phyloP scores from a whole-genome alignment of 1,139 yeast genomes.

The Protomyces inouyei region DNA sequence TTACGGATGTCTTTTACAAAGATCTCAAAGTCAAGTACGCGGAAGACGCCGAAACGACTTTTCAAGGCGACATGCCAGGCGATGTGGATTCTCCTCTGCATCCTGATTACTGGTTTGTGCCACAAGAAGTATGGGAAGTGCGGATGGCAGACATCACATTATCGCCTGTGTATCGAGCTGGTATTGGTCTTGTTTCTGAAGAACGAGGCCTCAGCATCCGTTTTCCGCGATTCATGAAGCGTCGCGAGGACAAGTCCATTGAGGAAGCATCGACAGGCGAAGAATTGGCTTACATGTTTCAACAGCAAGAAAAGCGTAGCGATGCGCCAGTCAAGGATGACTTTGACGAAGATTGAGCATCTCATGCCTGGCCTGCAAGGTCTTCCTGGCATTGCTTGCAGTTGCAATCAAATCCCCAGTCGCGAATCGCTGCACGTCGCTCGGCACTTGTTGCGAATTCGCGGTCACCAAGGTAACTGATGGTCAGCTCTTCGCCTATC shows the following conservation, averaged over 20 bases:
- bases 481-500: conserved; percentile 19
- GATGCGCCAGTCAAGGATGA: background rate
- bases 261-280: conserved; percentile 89
- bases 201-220: conserved; percentile 88
- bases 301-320: conserved; percentile 21
- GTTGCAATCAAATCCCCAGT: conserved; percentile 18
- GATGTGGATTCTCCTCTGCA: conserved; percentile 18
- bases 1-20: conserved; percentile 33
- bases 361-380: background rate
- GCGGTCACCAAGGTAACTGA: conserved; percentile 24
- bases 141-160: conserved; percentile 89
- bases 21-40: conserved; percentile 32
- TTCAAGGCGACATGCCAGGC: conserved; percentile 7
- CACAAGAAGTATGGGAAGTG: conserved; percentile 80
- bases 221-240: conserved; percentile 81
- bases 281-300: conserved; percentile 72
- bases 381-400: conserved; percentile 5
- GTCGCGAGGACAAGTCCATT: conserved; percentile 79
- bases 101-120: conserved; percentile 79
- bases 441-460: background rate
- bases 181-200: conserved; percentile 28
- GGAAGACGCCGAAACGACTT: conserved; percentile 20
- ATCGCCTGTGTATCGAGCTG: conserved; percentile 91
- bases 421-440: conserved; percentile 4
- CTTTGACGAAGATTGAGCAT: conserved; percentile 10